Conservation (phyloP, 352 stramenopile species). For the Nothophytophthora sp. region DNA sequence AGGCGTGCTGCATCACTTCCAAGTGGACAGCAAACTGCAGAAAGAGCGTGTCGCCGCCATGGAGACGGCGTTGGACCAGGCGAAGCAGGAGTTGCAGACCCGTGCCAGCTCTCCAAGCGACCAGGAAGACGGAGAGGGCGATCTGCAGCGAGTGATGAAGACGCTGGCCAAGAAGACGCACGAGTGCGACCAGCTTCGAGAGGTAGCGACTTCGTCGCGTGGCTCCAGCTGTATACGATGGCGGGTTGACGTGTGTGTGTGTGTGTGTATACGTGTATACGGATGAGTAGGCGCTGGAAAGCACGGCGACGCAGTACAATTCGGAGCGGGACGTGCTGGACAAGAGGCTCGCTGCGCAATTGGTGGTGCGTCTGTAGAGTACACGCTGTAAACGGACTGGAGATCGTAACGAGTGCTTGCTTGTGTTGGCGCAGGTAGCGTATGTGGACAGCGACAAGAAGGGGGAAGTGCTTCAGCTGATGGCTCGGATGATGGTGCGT, state of each 20-base stretch:
- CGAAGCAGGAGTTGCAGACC: conserved; percentile 19
- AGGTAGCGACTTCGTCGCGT: conserved; percentile 37
- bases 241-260: not conserved
- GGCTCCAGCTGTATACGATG: not conserved
- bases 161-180: conserved; percentile 59
- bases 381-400: not conserved
- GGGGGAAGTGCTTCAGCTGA: conserved; percentile 66
- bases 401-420: not conserved
- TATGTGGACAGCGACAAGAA: conserved; percentile 79
- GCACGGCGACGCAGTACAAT: conserved; percentile 50
- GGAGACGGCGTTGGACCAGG: conserved; percentile 42
- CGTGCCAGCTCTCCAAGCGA: conserved; percentile 5
- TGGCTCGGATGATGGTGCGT: conserved; percentile 72
- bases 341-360: conserved; percentile 68
- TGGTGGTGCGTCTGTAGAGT: conserved; percentile 41
- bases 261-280: not conserved
- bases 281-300: conserved; percentile 51
- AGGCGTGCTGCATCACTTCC: conserved; percentile 66
- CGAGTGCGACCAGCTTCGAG: conserved; percentile 71
- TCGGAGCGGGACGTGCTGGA: conserved; percentile 63
- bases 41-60: conserved; percentile 48
- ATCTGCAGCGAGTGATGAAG: conserved; percentile 56
- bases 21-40: conserved; percentile 53
- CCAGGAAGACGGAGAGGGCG: conserved; percentile 23
- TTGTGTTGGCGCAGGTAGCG: conserved; percentile 37